phyloP scores from a whole-genome alignment of 2,329 filamentous ascomycete genomes.

The Sphaerulina musiva region DNA sequence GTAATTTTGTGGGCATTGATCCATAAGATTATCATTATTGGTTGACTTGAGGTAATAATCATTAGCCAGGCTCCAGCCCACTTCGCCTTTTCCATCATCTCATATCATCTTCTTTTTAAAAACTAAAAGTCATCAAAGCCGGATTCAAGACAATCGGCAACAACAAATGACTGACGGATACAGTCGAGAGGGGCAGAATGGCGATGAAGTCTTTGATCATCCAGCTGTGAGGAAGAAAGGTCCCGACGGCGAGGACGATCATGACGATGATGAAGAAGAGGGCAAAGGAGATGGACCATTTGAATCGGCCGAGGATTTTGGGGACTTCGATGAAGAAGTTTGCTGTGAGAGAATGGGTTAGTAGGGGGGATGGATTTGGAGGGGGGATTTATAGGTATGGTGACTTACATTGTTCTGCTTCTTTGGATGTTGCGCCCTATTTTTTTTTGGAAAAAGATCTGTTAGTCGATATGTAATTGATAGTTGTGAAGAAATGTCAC shows the following conservation, averaged over 20 bases:
- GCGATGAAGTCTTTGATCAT: slow-evolving; percentile 50
- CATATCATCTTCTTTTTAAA: too few species aligned
- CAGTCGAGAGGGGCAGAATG: slow-evolving; percentile 67
- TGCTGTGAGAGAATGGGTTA: slow-evolving; percentile 52
- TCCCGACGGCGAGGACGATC: slow-evolving; percentile 56
- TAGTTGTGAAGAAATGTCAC: too few species aligned
- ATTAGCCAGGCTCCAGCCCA: too few species aligned
- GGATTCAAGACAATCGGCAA: slow-evolving; percentile 69
- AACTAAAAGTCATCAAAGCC: slow-evolving; percentile 69
- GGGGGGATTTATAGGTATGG: too few species aligned
- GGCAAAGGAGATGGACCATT: slow-evolving; percentile 61
- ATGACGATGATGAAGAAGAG: slow-evolving; percentile 55
- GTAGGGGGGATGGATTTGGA: too few species aligned
- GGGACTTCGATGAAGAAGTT: slow-evolving; percentile 82
- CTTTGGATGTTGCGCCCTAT: slow-evolving; percentile 68
- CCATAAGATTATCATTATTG: too few species aligned
- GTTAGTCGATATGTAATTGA: too few species aligned
- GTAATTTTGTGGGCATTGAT: too few species aligned
- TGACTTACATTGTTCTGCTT: slow-evolving; percentile 38
- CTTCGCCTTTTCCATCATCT: too few species aligned
- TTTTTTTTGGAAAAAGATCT: too few species aligned
- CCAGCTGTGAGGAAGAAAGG: slow-evolving; percentile 58
- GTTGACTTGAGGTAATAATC: too few species aligned
- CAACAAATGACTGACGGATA: slow-evolving; percentile 62
- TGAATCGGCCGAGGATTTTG: slow-evolving; percentile 72